Conservation (phyloP, 331 rosid genomes). For the Malus hybrid region DNA sequence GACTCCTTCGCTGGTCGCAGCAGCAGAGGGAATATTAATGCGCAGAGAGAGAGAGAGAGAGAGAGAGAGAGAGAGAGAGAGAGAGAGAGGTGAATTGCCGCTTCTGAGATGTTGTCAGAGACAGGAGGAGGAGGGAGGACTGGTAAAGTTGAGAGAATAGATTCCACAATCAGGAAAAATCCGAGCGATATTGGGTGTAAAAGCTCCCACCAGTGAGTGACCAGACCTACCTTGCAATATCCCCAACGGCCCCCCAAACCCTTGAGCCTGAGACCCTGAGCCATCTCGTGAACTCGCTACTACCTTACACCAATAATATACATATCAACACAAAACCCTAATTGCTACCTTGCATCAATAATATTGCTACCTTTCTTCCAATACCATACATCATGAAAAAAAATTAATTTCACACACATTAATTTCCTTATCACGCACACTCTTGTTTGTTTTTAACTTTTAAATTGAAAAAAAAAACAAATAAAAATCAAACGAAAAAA, state of each 20-base stretch:
- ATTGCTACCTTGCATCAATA: not conserved
- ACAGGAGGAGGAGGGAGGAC: constrained; percentile 1
- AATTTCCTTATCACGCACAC: too few relatives aligned
- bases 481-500: too few relatives aligned
- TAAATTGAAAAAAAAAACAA: too few relatives aligned
- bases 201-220: not conserved
- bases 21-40: constrained; percentile 31
- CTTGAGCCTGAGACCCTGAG: not conserved
- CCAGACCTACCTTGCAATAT: not conserved
- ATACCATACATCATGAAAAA: not conserved
- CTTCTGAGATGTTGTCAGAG: constrained; percentile 18
- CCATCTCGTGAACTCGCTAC: not conserved
- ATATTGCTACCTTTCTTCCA: not conserved
- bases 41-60: not conserved
- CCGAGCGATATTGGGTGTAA: constrained; percentile 5
- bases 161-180: constrained; percentile 41
- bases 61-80: not conserved
- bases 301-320: not conserved
- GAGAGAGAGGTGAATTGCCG: not conserved
- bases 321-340: not conserved
- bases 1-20: constrained; percentile 2
- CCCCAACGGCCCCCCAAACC: not conserved
- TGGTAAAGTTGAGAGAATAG: constrained; percentile 36
- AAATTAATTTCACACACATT: too few relatives aligned
- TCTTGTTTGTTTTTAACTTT: too few relatives aligned